Evolutionary conservation across 2,329 filamentous ascomycete species (phyloP).

Genomic region (Colletotrichum filicis): DNA sequence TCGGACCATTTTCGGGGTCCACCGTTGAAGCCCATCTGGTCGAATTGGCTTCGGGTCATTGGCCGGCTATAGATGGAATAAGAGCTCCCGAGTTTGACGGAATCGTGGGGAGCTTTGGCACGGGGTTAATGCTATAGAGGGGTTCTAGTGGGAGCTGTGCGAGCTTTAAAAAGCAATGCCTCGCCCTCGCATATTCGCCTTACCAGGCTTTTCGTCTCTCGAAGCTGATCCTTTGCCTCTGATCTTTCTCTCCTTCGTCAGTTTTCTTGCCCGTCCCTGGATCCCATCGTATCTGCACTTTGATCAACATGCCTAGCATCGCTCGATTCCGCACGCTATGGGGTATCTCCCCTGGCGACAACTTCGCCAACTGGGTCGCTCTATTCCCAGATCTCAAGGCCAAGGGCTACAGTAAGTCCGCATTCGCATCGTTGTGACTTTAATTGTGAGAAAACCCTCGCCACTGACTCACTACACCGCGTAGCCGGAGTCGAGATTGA

Average conservation of each 20-base stretch:
- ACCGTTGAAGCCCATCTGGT: not conserved
- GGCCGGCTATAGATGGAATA: constrained; percentile 18
- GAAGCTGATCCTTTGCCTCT: not conserved
- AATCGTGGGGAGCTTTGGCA: not conserved
- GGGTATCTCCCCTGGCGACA: constrained; percentile 26
- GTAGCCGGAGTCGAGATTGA: constrained; percentile 14
- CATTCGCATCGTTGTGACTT: not conserved
- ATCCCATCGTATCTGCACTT: no score
- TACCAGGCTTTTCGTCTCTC: not conserved
- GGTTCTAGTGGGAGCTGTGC: not conserved
- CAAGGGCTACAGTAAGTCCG: constrained; percentile 29
- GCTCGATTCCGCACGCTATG: constrained; percentile 28
- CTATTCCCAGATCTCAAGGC: constrained; percentile 31
- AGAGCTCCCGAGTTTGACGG: not conserved
- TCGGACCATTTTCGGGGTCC: constrained; percentile 20
- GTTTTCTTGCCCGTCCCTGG: not conserved
- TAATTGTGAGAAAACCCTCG: no score
- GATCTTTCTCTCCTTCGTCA: not conserved
- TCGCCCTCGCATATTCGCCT: no score
- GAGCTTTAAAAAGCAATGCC: not conserved
- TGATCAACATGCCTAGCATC: constrained; percentile 8
- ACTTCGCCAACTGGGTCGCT: constrained; percentile 28
- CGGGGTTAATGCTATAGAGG: not conserved
- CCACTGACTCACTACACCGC: no score
- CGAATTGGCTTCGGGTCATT: not conserved